Base-by-base conservation (phyloP, 495 filamentous ascomycete species). In the Oidiodendron maius region DNA sequence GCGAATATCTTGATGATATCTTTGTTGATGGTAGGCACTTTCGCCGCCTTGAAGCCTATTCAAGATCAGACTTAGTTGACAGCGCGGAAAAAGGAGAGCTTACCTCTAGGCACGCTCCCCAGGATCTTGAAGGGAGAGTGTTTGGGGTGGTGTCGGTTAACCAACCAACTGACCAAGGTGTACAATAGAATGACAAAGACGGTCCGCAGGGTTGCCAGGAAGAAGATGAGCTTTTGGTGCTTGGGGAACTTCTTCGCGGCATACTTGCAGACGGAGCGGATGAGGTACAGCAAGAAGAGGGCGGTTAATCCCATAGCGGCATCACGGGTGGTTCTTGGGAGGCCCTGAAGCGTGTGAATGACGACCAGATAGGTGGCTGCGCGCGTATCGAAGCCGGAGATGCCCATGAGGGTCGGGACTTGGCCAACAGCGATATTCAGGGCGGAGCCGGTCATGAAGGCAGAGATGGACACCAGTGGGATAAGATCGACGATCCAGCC, bases 361-460 rank as follows among this genome's bases (percentile, higher is more conserved):
- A 96, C 75, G 35, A 95, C 86, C 53, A 69, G 60, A 58, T 97
- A 98, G 0, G 94, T 87, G 0, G 90, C 58, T 24, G 81, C 87
- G 55, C 89, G 77, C 15, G 83, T 90, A 41, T 76, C 79, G 63
- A 94, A 86, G 0, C 58, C 58, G 5, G 50, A 46, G 21, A 95
- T 86, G 8, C 94, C 93, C 72, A 99, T 83, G 72, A 99, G 61
- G 8, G 75, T 75, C 1, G 86, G 80, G 23, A 96, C 76, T 67
- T 99, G 93, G n/a, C 93, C 91, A 35, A 81, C 74, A 26, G 80
- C 80, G 61, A 99, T 99, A 59, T 80, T 95, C 64, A 99, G 68
- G 21, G 93, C 94, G 0, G 93, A 95, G 5, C 93, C 93, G 1
- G 93, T 97, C 91, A 99, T 97, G 78, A 95, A 98, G 3, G 93